Evolutionary conservation across 768 basidiomycete species (phyloP).

Genomic region (Holtermannia corniformis): DNA sequence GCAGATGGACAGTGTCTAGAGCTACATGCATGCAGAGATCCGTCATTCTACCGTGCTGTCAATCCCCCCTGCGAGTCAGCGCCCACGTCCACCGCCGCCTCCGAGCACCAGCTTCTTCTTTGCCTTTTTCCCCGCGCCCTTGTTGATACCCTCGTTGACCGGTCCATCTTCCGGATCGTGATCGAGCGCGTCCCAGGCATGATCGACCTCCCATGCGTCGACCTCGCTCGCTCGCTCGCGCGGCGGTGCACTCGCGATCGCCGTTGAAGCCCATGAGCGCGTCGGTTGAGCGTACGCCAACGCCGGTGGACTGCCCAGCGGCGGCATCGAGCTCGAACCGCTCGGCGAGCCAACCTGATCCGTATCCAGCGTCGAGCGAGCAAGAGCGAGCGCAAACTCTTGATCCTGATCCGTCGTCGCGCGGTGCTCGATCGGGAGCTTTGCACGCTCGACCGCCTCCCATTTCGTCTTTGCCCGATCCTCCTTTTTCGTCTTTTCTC

Average conservation of each 20-base stretch:
- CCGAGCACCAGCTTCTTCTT: slow-evolving; percentile 15
- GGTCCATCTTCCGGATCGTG: slow-evolving; percentile 7
- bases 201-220: slow-evolving; percentile 25
- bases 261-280: slow-evolving; percentile 12
- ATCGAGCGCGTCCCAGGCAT: slow-evolving; percentile 31
- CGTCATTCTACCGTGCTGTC: too few species aligned
- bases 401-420: slow-evolving; percentile 15
- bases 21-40: too few species aligned
- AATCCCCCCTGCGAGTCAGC: too few species aligned
- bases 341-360: slow-evolving; percentile 1
- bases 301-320: slow-evolving; percentile 10
- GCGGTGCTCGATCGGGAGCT: slow-evolving; percentile 26
- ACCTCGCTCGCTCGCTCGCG: slow-evolving; percentile 7
- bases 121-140: slow-evolving; percentile 2
- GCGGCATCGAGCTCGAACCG: slow-evolving; percentile 9
- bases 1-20: too few species aligned
- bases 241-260: slow-evolving; percentile 8
- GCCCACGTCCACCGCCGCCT: slow-evolving; percentile 8
- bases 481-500: slow-evolving; percentile 76
- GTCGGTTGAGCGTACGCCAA: slow-evolving; percentile 22
- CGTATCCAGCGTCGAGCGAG: slow-evolving; percentile 25
- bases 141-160: slow-evolving; percentile 1
- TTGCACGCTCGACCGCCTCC: slow-evolving; percentile 63
- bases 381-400: slow-evolving; percentile 33
- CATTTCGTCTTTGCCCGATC: slow-evolving; percentile 69